phyloP scores from a whole-genome alignment of 2,329 filamentous ascomycete genomes.

The Pestalotiopsis sp. region DNA sequence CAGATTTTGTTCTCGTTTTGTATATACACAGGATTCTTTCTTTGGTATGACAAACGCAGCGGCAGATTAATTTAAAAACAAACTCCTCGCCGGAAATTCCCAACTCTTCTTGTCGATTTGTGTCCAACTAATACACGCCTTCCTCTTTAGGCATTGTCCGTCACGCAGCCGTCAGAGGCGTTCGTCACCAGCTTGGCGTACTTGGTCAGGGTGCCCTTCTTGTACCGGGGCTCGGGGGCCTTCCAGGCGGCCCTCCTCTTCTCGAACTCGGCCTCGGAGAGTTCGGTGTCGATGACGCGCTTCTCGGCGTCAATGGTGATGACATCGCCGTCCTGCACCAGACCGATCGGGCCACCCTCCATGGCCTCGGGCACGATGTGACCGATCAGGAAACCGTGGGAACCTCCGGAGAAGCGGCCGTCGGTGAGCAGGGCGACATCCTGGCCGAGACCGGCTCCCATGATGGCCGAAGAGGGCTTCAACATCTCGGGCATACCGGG shows the following conservation, averaged over 20 bases:
- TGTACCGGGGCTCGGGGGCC: constrained; percentile 58
- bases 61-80: neutral
- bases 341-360: constrained; percentile 80
- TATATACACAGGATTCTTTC: constrained; percentile 8
- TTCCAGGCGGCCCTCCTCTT: constrained; percentile 62
- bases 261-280: constrained; percentile 66
- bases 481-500: constrained; percentile 96
- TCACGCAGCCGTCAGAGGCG: constrained; percentile 62
- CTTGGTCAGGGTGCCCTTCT: constrained; percentile 69
- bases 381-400: constrained; percentile 84
- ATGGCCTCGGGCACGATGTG: constrained; percentile 88
- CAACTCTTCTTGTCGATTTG: neutral
- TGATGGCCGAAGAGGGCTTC: constrained; percentile 89
- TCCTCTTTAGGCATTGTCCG: constrained; percentile 26
- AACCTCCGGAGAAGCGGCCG: constrained; percentile 77
- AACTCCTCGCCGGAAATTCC: neutral
- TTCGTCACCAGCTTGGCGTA: constrained; percentile 64
- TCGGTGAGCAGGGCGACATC: constrained; percentile 77
- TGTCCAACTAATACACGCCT: constrained; percentile 9
- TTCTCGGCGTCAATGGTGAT: constrained; percentile 83
- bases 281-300: constrained; percentile 66
- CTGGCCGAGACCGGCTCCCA: constrained; percentile 82
- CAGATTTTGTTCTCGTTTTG: neutral
- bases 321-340: constrained; percentile 79
- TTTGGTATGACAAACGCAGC: neutral